These are phyloP conservation scores for Protomyces macrosporus DNA, from an alignment of 1,139 yeast genomes.

Conservation along the genomic window DNA sequence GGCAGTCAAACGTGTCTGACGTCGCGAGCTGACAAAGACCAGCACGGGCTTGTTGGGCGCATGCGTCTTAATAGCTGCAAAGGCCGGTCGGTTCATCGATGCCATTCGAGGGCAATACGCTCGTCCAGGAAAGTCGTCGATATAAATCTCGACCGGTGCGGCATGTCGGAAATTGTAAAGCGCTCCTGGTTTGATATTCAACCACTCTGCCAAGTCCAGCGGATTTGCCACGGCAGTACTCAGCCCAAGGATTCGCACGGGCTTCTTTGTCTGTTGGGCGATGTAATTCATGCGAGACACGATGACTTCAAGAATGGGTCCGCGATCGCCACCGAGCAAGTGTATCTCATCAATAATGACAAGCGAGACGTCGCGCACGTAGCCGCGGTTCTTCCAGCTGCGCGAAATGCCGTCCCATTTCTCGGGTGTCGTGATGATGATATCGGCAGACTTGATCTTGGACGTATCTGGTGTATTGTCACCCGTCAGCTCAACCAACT, in stretches of 20 bases:
- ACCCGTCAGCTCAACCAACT: slow-evolving; percentile 90
- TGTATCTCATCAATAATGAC: slow-evolving; percentile 98
- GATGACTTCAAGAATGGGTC: slow-evolving; percentile 96
- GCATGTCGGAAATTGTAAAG: slow-evolving; percentile 93
- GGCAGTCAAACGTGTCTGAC: slow-evolving; percentile 94
- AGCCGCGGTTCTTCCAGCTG: slow-evolving; percentile 92
- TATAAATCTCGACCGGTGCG: slow-evolving; percentile 94
- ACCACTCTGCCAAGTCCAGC: slow-evolving; percentile 96
- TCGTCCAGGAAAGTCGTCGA: slow-evolving; percentile 88
- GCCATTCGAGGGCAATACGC: slow-evolving; percentile 84
- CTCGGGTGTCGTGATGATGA: slow-evolving; percentile 94
- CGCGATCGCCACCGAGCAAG: slow-evolving; percentile 92
- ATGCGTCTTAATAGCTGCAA: slow-evolving; percentile 91
- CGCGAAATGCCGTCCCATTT: slow-evolving; percentile 98
- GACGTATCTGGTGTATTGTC: slow-evolving; percentile 87
- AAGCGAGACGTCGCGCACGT: slow-evolving; percentile 83
- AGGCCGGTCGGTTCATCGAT: slow-evolving; percentile 91
- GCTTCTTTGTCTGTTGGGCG: slow-evolving; percentile 66
- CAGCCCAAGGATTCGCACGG: slow-evolving; percentile 81
- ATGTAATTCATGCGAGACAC: slow-evolving; percentile 96
- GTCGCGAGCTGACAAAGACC: slow-evolving; percentile 91
- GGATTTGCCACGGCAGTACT: slow-evolving; percentile 98
- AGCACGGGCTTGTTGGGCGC: slow-evolving; percentile 90
- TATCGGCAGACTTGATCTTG: slow-evolving; percentile 83
- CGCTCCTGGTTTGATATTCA: slow-evolving; percentile 75